These are phyloP conservation scores for Alternaria conjuncta DNA, from an alignment of 2,329 filamentous ascomycete species.

Conservation along the genomic window DNA sequence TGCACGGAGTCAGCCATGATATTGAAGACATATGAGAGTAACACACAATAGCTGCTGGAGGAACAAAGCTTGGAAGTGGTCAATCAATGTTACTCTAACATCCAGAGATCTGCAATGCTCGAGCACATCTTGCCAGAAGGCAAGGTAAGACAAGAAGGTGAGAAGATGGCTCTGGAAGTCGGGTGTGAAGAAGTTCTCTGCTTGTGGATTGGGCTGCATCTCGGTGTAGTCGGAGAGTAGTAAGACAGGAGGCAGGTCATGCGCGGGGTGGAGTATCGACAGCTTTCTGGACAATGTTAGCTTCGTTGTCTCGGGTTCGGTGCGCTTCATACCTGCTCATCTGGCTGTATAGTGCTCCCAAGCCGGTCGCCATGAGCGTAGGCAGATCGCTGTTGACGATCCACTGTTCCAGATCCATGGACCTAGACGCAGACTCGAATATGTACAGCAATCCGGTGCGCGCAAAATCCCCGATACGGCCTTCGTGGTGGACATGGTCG, in stretches of 20 bases:
- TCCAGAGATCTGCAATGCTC: constrained; percentile 93
- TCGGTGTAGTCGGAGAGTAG: constrained; percentile 88
- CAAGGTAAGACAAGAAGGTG: constrained; percentile 90
- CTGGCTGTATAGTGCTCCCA: constrained; percentile 79
- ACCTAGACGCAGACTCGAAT: constrained; percentile 89
- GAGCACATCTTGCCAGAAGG: constrained; percentile 98
- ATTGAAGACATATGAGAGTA: background rate
- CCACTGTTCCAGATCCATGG: constrained; percentile 86
- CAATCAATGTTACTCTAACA: constrained; percentile 88
- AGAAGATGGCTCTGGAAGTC: constrained; percentile 87
- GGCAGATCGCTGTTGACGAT: constrained; percentile 96
- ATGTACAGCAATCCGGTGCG: constrained; percentile 93
- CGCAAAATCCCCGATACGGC: constrained; percentile 93
- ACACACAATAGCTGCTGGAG: constrained; percentile 87
- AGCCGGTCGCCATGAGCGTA: constrained; percentile 93
- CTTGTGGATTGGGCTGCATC: constrained; percentile 66
- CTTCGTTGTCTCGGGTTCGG: background rate
- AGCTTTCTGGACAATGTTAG: constrained; percentile 65
- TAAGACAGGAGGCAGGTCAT: constrained; percentile 81
- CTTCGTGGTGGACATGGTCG: constrained; percentile 96
- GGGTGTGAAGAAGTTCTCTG: constrained; percentile 74
- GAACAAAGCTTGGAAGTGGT: constrained; percentile 97
- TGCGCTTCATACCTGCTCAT: constrained; percentile 61
- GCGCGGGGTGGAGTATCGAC: constrained; percentile 76
- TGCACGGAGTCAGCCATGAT: constrained; percentile 46